A percentile compares a stretch with the other conserved stretches of the same genome.
Conservation (phyloP, 192 early-diverging fungal species). For the Backusella macrospora region DNA sequence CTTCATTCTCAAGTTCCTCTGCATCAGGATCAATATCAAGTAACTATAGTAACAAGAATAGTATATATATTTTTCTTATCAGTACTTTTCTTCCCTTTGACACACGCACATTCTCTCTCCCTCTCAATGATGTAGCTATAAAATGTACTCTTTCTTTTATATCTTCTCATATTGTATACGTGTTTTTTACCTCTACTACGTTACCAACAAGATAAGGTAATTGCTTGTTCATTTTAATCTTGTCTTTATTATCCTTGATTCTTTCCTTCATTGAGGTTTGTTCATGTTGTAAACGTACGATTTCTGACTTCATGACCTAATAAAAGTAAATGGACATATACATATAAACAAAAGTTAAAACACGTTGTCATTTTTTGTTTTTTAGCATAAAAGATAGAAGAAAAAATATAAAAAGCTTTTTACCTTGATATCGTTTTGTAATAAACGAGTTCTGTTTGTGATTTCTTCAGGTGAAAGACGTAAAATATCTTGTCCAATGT, state of each 20-base stretch:
- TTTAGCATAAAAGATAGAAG: background rate
- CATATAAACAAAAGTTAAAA: no score
- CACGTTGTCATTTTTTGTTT: background rate
- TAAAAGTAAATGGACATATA: no score
- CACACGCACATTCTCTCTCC: no score
- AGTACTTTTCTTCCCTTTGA: no score
- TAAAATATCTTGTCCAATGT: constrained; percentile 90
- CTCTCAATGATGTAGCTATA: no score
- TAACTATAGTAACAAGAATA: constrained; percentile 50
- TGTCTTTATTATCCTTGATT: constrained; percentile 98
- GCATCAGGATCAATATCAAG: constrained; percentile 91
- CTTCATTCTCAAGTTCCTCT: constrained; percentile 91
- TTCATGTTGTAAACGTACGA: constrained; percentile 87
- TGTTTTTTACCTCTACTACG: constrained; percentile 83
- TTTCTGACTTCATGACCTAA: constrained; percentile 93
- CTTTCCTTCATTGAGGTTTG: constrained; percentile 83
- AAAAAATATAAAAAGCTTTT: constrained; percentile 10
- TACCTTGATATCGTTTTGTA: constrained; percentile 98
- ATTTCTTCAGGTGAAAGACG: constrained; percentile 90
- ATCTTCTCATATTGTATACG: background rate
- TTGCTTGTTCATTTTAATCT: constrained; percentile 98
- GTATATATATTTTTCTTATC: background rate
- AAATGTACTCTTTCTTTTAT: background rate
- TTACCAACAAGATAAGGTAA: constrained; percentile 96
- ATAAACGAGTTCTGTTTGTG: constrained; percentile 83